Base-by-base conservation (phyloP, 495 filamentous ascomycete genomes). In the Aspergillus indologenus region DNA sequence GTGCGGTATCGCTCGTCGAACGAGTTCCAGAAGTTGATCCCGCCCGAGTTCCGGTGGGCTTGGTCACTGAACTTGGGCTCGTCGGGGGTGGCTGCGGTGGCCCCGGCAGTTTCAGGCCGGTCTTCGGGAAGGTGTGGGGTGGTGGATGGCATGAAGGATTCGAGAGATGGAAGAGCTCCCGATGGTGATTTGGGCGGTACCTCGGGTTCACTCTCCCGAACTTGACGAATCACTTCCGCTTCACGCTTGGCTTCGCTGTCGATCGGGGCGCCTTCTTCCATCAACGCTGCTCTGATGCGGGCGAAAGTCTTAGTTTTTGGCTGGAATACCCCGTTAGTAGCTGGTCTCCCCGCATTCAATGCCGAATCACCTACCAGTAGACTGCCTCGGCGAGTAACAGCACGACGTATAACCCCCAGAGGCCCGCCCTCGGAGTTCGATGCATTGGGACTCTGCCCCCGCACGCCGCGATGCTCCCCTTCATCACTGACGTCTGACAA, bases 301-400 rank as follows among this genome's bases (percentile, higher is more conserved):
- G 92, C 91, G 71, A 98, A 98, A 0, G 84, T 89, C 75, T 96
- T 96, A 0, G 92, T 90, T 76, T 99, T 99, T 17, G 94, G 94
- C 88, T 89, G 58, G 12, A 34, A 5, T 4, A 0, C 60, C 2
- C 14, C n/a, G 31, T 72, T 54, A 65, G 65, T 45, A 40, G 9
- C 24, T 22, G 47, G 24, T 22, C 45, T 9, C 26, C n/a, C 40
- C 4, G 53, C 15, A 1, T 40, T 45, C 29, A 8, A 20, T 31
- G 21, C 20, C 44, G 17, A 56, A 44, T 26, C 34, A 73, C 86
- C 67, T 81, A 92, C 92, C 73, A 98, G 73, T 62, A 98, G 77
- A 70, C 92, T 98, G 3, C 93, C 88, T 56, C 93, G 81, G 29
- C 94, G 81, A 20, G 91, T 96, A 15, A 98, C 94, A 9, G 86